Evolutionary conservation across 352 stramenopile genomes (phyloP).

Genomic region (Phytophthora capsici): DNA sequence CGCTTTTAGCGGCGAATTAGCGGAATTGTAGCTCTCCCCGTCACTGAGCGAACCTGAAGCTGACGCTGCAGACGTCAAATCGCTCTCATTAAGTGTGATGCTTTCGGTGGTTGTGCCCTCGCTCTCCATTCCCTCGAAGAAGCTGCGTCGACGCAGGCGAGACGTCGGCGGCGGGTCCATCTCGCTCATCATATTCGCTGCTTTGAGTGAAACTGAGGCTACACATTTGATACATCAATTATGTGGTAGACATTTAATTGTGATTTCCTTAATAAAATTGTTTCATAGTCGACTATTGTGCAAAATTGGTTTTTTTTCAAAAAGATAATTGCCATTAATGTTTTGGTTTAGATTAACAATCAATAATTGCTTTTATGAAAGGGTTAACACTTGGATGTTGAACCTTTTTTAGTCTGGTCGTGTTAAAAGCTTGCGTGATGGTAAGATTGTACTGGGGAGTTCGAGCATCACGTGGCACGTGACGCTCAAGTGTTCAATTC

Average conservation of each 20-base stretch:
- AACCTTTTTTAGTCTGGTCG: too few relatives aligned
- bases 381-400: too few relatives aligned
- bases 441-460: too few relatives aligned
- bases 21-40: constrained; percentile 18
- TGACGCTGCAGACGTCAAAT: constrained; percentile 29
- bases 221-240: neutral
- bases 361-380: too few relatives aligned
- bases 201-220: neutral
- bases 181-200: constrained; percentile 51
- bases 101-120: constrained; percentile 42
- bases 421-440: too few relatives aligned
- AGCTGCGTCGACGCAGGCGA: constrained; percentile 70
- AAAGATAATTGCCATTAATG: too few relatives aligned
- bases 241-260: neutral
- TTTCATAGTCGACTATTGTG: too few relatives aligned
- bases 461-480: too few relatives aligned
- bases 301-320: too few relatives aligned
- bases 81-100: constrained; percentile 38
- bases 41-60: neutral
- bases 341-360: too few relatives aligned
- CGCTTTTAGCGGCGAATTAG: constrained; percentile 27
- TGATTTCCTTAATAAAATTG: too few relatives aligned
- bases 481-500: too few relatives aligned
- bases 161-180: constrained; percentile 51
- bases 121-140: constrained; percentile 69